Conservation (phyloP, 177 flowering plant species). For the Vitis hybrid region DNA sequence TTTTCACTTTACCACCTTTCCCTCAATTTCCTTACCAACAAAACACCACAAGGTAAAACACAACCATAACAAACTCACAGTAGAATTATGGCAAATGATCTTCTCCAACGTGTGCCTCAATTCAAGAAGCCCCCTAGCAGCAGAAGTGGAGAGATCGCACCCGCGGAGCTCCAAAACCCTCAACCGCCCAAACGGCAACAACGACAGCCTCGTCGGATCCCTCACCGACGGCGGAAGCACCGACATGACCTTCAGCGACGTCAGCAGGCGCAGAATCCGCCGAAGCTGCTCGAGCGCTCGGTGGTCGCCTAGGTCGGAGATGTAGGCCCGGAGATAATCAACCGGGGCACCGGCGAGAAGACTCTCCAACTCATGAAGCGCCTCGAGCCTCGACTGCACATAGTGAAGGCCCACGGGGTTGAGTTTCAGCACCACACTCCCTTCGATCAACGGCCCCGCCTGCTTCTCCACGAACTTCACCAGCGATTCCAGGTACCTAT, state of each 20-base stretch:
- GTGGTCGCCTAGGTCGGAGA: conserved; percentile 95
- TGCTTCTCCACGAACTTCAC: conserved; percentile 71
- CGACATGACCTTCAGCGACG: conserved; percentile 80
- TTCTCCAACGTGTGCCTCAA: conserved; percentile 86
- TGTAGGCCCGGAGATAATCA: conserved; percentile 94
- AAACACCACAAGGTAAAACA: not conserved
- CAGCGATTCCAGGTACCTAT: conserved; percentile 73
- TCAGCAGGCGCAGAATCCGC: conserved; percentile 66
- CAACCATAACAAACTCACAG: conserved; percentile 46
- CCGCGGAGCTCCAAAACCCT: conserved; percentile 86
- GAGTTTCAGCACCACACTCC: conserved; percentile 61
- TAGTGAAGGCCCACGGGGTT: conserved; percentile 93
- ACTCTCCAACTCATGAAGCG: conserved; percentile 78
- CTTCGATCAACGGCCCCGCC: conserved; percentile 69
- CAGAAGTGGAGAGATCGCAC: conserved; percentile 88
- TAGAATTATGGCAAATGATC: conserved; percentile 84
- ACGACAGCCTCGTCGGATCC: conserved; percentile 79
- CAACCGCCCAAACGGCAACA: conserved; percentile 69
- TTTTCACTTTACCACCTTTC: not conserved
- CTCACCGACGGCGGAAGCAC: conserved; percentile 51
- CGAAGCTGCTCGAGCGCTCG: conserved; percentile 93
- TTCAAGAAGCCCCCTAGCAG: conserved; percentile 80
- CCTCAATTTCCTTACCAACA: not conserved
- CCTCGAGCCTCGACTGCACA: conserved; percentile 87
- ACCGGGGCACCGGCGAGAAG: conserved; percentile 87